Conservation (phyloP, 768 basidiomycete genomes). For the Kwoniella dejecticola region DNA sequence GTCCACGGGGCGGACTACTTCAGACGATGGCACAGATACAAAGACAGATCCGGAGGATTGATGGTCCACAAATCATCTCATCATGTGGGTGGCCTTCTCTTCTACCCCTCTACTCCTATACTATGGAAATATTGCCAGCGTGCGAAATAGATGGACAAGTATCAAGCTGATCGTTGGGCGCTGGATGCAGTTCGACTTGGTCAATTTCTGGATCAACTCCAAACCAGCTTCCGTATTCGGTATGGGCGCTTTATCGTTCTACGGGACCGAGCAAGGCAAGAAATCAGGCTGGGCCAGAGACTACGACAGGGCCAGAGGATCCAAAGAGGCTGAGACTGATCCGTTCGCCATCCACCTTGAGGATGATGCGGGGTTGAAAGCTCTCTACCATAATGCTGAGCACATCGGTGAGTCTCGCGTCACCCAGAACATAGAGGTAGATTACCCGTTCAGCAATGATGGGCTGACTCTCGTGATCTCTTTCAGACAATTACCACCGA, state of each 20-base stretch:
- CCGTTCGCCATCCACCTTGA: slow-evolving; percentile 62
- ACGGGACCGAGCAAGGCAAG: slow-evolving; percentile 60
- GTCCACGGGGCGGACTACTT: slow-evolving; percentile 64
- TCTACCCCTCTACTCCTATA: not conserved
- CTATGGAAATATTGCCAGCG: too few relatives aligned
- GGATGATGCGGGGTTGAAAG: slow-evolving; percentile 58
- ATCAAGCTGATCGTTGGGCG: too few relatives aligned
- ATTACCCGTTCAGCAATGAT: too few relatives aligned
- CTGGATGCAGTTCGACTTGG: slow-evolving; percentile 61
- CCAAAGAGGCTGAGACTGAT: slow-evolving; percentile 58
- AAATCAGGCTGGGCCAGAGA: slow-evolving; percentile 60
- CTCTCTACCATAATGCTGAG: slow-evolving; percentile 60
- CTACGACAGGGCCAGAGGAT: slow-evolving; percentile 60
- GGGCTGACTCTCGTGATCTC: too few relatives aligned
- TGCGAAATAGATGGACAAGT: too few relatives aligned
- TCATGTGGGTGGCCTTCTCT: slow-evolving; percentile 33
- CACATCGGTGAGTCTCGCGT: slow-evolving; percentile 48
- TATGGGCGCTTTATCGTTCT: slow-evolving; percentile 61
- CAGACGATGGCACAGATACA: slow-evolving; percentile 61
- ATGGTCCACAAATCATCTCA: slow-evolving; percentile 51
- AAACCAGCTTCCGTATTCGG: slow-evolving; percentile 60
- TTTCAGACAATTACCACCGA: slow-evolving; percentile 60
- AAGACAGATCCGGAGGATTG: slow-evolving; percentile 44
- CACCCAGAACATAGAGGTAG: not conserved
- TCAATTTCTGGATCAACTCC: slow-evolving; percentile 64